Base-by-base conservation (phyloP, 2,329 filamentous ascomycete species). In the Hypomyces perniciosus region DNA sequence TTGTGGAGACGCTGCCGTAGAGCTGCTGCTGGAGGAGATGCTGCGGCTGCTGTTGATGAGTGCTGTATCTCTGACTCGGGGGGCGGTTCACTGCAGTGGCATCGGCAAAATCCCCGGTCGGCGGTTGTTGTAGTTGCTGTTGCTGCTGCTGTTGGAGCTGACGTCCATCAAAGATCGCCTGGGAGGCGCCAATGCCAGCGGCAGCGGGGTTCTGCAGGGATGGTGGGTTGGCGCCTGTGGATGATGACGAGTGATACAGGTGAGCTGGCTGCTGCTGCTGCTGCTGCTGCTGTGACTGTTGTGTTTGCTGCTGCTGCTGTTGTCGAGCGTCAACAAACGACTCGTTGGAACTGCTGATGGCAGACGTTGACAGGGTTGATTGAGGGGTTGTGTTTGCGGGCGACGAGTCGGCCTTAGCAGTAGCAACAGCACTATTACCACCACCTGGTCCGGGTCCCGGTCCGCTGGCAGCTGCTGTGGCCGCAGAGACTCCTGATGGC, bases 61-160 rank as follows among this genome's bases (percentile, higher is more conserved):
- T 57, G 66, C 66, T 63, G 57, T 73, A 77, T 59, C 74, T 74
- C 54, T 78, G 74, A 55, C 75, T 78, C 64, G 80, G 76, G 10
- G 76, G 76, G 49, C 76, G 75, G 50, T 71, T 72, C 33, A 77
- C 50, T 31, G 59, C 59, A 39, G 59, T 45, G 46, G 72, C 65
- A 56, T 78, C 74, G 50, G 67, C 66, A 56, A 74, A 77, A 55
- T 79, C 76, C 42, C 56, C 50, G 66, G 51, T 57, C 57, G 61
- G 57, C 53, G 65, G 66, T 31, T 68, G 60, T 46, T 66, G 68
- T 43, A 27, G 52, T 10, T 48, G 52, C 12, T 34, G 51, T n/a
- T 34, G 45, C 40, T 44, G 56, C 4, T 33, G 57, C 28, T 53
- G 55, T 35, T 51, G 62, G 57, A 64, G 57, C 57, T 65, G 66